A percentile compares a stretch with the other conserved stretches of the same genome.
Evolutionary conservation across 1,139 yeast species (phyloP).

Genomic region (Magnusiomyces paraingens): DNA sequence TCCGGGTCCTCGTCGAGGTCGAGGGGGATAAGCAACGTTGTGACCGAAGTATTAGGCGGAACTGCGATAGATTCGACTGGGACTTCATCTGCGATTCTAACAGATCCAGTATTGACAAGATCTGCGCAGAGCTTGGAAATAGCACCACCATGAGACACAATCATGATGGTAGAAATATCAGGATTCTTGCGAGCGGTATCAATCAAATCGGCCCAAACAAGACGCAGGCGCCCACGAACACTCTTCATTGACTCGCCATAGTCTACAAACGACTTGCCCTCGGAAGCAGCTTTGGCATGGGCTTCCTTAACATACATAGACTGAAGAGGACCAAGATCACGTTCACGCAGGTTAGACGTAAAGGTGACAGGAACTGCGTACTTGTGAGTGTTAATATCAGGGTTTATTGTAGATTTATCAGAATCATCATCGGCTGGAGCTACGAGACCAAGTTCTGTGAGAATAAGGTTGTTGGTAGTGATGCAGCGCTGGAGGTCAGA

Average conservation of each 20-base stretch:
- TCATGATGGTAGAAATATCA: constrained; percentile 41
- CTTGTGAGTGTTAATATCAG: constrained; percentile 12
- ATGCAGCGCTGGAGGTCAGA: constrained; percentile 31
- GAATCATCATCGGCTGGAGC: constrained; percentile 6
- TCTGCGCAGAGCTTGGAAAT: constrained; percentile 47
- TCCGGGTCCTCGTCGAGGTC: neutral
- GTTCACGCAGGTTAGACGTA: constrained; percentile 54
- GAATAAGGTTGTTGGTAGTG: constrained; percentile 26
- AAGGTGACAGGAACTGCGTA: constrained; percentile 19
- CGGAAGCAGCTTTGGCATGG: constrained; percentile 43
- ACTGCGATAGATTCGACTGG: constrained; percentile 5
- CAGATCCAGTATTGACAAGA: constrained; percentile 5
- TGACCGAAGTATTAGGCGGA: constrained; percentile 11
- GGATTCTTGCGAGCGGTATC: constrained; percentile 29
- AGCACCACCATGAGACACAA: constrained; percentile 87
- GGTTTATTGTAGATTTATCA: constrained; percentile 10
- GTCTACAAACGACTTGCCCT: constrained; percentile 42
- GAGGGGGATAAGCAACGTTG: constrained; percentile 5
- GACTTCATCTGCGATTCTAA: neutral
- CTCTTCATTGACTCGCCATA: constrained; percentile 50
- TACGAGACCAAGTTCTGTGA: constrained; percentile 7
- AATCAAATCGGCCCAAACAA: constrained; percentile 44
- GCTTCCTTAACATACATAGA: constrained; percentile 72
- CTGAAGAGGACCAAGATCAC: constrained; percentile 74
- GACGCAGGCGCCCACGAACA: constrained; percentile 46